Percentiles rank a stretch among this genome's conserved stretches.
These are phyloP conservation scores for Neurospora tetraspora DNA, from an alignment of 495 filamentous ascomycete species.

Conservation along the genomic window DNA sequence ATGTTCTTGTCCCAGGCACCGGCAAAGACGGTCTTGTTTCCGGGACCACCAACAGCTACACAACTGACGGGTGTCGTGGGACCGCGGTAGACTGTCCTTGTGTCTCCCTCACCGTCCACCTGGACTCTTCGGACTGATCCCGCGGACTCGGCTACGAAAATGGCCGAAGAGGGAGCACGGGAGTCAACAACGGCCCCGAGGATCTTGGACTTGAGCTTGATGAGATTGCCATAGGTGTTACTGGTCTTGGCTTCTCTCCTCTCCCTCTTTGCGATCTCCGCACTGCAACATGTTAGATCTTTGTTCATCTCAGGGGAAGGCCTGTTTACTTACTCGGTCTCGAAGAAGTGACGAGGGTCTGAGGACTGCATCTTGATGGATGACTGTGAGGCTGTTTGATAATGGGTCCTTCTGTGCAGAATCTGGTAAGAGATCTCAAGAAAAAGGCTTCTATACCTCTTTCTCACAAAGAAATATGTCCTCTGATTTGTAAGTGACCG, in stretches of 20 bases:
- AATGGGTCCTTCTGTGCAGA: neutral
- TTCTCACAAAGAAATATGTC: too few relatives aligned
- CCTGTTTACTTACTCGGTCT: constrained; percentile 58
- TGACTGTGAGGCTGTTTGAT: neutral
- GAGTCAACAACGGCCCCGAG: constrained; percentile 67
- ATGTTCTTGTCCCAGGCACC: constrained; percentile 90
- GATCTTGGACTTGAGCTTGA: constrained; percentile 74
- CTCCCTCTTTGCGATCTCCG: constrained; percentile 57
- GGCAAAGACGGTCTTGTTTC: constrained; percentile 56
- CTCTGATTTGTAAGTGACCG: neutral
- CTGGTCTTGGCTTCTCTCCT: constrained; percentile 70
- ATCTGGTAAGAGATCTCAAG: neutral
- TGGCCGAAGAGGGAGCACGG: constrained; percentile 37
- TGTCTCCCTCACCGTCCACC: constrained; percentile 46
- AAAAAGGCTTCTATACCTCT: neutral
- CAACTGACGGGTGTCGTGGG: constrained; percentile 72
- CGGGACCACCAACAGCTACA: constrained; percentile 53
- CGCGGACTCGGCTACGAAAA: constrained; percentile 77
- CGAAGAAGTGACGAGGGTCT: constrained; percentile 62
- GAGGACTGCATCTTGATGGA: constrained; percentile 28
- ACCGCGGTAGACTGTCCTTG: constrained; percentile 50
- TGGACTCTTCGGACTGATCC: constrained; percentile 63
- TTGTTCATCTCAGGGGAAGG: neutral
- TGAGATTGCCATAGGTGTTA: constrained; percentile 76
- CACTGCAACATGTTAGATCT: constrained; percentile 34